These are phyloP conservation scores for Polytrichum formosum DNA, from an alignment of 225 moss, liverwort and hornwort species.

Conservation along the genomic window DNA sequence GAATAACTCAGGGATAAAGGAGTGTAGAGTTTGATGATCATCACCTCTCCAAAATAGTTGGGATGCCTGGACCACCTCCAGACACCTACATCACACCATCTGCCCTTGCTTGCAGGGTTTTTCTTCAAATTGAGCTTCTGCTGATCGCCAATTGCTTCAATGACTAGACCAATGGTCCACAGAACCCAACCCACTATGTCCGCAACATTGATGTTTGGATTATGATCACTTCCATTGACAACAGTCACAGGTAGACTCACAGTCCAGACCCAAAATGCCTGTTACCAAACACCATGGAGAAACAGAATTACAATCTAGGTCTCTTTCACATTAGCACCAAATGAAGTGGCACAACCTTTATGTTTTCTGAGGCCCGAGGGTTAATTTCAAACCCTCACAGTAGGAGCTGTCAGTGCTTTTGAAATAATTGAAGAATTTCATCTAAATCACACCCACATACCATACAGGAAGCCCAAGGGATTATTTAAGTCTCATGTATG, in stretches of 20 bases:
- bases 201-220: constrained; percentile 42
- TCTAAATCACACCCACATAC: too few species aligned
- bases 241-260: constrained; percentile 86
- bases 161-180: constrained; percentile 54
- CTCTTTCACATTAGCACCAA: not conserved
- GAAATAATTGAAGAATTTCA: not conserved
- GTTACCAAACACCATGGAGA: constrained; percentile 18
- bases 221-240: constrained; percentile 66
- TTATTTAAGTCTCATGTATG: too few species aligned
- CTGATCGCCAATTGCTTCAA: constrained; percentile 81
- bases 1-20: not conserved
- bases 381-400: too few species aligned
- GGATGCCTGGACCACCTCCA: constrained; percentile 95
- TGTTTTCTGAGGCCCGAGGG: too few species aligned
- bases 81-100: constrained; percentile 82
- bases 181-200: constrained; percentile 78
- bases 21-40: not conserved
- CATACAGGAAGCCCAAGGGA: not conserved
- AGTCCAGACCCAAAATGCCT: constrained; percentile 96
- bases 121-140: constrained; percentile 80
- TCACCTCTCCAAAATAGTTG: constrained; percentile 92
- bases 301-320: constrained; percentile 13
- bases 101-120: constrained; percentile 56
- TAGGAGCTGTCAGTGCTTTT: too few species aligned
- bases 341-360: not conserved